Conservation (phyloP, 345 rosid species). For the Stellera chamaejasme region DNA sequence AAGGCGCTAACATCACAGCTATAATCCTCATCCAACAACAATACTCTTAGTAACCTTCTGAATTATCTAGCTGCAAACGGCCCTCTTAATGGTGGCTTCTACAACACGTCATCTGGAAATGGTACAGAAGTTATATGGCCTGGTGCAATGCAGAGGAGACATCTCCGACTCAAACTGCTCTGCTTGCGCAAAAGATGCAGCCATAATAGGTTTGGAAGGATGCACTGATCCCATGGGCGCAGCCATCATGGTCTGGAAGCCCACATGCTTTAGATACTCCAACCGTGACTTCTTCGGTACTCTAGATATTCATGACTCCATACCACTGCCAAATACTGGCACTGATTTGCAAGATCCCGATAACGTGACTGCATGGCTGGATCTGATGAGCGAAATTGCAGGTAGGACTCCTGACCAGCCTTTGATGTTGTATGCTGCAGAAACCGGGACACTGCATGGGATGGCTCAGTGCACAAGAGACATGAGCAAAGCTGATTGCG, state of each 20-base stretch:
- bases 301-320: conserved; percentile 20
- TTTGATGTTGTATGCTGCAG: conserved; percentile 20
- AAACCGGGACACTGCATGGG: conserved; percentile 32
- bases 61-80: conserved; percentile 20
- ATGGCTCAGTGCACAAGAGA: conserved; percentile 43
- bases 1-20: conserved; percentile 15
- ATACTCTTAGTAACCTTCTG: conserved; percentile 16
- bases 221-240: conserved; percentile 17
- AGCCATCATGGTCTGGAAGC: conserved; percentile 21
- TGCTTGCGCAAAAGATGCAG: conserved; percentile 23
- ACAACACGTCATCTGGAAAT: conserved; percentile 16
- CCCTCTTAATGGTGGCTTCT: conserved; percentile 23
- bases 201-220: conserved; percentile 2
- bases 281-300: conserved; percentile 21
- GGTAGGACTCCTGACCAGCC: conserved; percentile 18
- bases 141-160: conserved; percentile 34
- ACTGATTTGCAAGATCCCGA: conserved; percentile 10
- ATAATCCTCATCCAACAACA: conserved; percentile 16
- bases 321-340: conserved; percentile 16
- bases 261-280: conserved; percentile 32
- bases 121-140: conserved; percentile 20
- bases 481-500: conserved; percentile 22
- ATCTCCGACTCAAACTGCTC: conserved; percentile 20
- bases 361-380: conserved; percentile 17
- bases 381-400: conserved; percentile 27